Evolutionary conservation across 1,284 basidiomycete species (phyloP).

Genomic region (Apiotrichum siamense): DNA sequence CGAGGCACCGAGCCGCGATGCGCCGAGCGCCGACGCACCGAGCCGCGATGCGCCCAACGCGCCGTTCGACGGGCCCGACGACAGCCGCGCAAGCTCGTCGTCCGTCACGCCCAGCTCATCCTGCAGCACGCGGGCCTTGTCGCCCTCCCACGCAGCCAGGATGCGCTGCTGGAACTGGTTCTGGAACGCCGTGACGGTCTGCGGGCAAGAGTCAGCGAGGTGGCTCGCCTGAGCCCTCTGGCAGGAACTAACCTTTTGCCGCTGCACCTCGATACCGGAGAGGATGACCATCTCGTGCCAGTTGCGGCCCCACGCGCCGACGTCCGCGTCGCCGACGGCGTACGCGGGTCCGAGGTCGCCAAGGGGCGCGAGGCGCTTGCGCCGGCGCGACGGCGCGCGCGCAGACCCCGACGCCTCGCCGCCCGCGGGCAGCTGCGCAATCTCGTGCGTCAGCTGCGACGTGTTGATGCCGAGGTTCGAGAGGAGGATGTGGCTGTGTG

Average conservation of each 20-base stretch:
- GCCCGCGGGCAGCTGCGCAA: constrained; percentile 29
- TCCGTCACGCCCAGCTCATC: constrained; percentile 45
- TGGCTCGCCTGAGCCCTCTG: too few species aligned
- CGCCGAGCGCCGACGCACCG: constrained; percentile 25
- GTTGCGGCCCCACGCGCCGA: constrained; percentile 41
- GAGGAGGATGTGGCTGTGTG: constrained; percentile 32
- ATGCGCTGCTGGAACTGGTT: constrained; percentile 42
- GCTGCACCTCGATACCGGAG: constrained; percentile 41
- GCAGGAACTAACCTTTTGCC: constrained; percentile 34
- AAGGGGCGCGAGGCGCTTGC: constrained; percentile 22
- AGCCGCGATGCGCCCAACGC: constrained; percentile 9
- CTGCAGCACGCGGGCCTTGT: constrained; percentile 40
- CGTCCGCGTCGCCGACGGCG: constrained; percentile 32
- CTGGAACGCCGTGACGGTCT: constrained; percentile 43
- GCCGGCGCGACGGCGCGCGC: constrained; percentile 22
- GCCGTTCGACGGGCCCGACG: constrained; percentile 3
- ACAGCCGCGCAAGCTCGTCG: constrained; percentile 34
- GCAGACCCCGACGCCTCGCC: constrained; percentile 6
- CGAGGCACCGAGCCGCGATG: constrained; percentile 31
- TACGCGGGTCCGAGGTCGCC: constrained; percentile 30
- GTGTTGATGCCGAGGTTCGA: constrained; percentile 45
- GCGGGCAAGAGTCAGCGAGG: not conserved
- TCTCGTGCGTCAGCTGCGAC: constrained; percentile 37
- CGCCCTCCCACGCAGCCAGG: constrained; percentile 39
- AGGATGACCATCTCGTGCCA: constrained; percentile 47